Evolutionary conservation across 2,329 filamentous ascomycete genomes (phyloP).

Genomic region (Apiospora koreana): DNA sequence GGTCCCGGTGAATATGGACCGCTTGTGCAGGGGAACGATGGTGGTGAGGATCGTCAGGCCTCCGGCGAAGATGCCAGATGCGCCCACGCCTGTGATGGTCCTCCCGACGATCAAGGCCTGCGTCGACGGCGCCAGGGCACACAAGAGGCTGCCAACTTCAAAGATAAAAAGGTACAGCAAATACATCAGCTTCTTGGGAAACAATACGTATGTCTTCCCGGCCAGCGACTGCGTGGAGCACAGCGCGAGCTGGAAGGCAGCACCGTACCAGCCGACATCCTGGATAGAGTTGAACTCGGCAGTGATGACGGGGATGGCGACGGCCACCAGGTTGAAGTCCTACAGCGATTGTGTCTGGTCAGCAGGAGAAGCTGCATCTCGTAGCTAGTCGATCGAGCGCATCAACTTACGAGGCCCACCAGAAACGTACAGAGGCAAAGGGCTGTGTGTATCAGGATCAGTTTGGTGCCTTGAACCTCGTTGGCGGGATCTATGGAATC

Average conservation of each 20-base stretch:
- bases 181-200: not conserved
- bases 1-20: constrained; percentile 18
- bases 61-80: not conserved
- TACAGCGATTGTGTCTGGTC: not conserved
- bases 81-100: not conserved
- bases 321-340: constrained; percentile 11
- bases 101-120: not conserved
- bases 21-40: constrained; percentile 18
- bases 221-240: not conserved
- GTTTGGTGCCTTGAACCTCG: not conserved
- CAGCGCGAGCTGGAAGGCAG: constrained; percentile 10
- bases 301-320: constrained; percentile 16
- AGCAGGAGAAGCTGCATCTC: too few species aligned
- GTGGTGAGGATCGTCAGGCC: constrained; percentile 13
- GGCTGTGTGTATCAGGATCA: not conserved
- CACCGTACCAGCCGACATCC: constrained; percentile 17
- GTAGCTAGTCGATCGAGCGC: too few species aligned
- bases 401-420: not conserved
- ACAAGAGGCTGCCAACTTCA: constrained; percentile 40
- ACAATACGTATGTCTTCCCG: not conserved
- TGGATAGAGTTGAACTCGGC: constrained; percentile 16
- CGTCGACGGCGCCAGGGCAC: constrained; percentile 35
- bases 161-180: constrained; percentile 26
- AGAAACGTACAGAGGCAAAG: not conserved
- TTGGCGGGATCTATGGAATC: not conserved